Evolutionary conservation across 2,329 filamentous ascomycete species (phyloP), one percentile per base, ranked within the genome.

Genomic region (Sporothrix dimorphospora): DNA sequence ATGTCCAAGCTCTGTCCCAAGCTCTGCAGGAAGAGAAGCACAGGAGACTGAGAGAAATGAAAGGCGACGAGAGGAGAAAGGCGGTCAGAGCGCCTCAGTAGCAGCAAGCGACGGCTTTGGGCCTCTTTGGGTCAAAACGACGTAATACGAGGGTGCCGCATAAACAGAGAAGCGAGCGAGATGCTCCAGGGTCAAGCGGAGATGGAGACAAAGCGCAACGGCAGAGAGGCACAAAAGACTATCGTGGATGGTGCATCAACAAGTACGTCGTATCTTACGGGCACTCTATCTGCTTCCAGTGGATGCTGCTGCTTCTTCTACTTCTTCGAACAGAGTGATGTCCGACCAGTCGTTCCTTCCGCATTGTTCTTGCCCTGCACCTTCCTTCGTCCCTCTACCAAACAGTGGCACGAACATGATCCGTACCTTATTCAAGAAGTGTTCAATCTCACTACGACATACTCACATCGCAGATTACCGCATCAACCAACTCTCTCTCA

Each of bases 321-420:
- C 34, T 61, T 61, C n/a, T 9, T 61, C 8, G 11, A 6, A 24
- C 8, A 11, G 19, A 57, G 24, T 42, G 57, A 63, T 42, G 57
- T 63, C 40, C 57, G 57, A 63, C 57, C 34, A 63, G 57, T 63
- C 57, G 57, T 42, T 63, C 57, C 57, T 63, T 63, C 57, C 34
- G 38, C 34, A n/a, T 34, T 42, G 57, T 47, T 30, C 21, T 19
- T 27, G 38, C 14, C 61, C 21, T 38, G 40, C 12, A 11, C 42
- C 61, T 65, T 65, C 61, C 59, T 65, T 27, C 21, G 61, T 47
- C 40, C 27, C 21, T 1, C 3, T 2, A 6, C 21, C 9, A 12
- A 21, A 16, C 49, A 19, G 12, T 34, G 14, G 5, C 57, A 24
- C 34, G 11, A 42, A 61, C 34, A 16, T 51, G 27, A 57, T 34